Percentiles rank a stretch among this genome's conserved stretches.
Conservation (phyloP, 2,329 filamentous ascomycete species). For the Talaromyces sp. region DNA sequence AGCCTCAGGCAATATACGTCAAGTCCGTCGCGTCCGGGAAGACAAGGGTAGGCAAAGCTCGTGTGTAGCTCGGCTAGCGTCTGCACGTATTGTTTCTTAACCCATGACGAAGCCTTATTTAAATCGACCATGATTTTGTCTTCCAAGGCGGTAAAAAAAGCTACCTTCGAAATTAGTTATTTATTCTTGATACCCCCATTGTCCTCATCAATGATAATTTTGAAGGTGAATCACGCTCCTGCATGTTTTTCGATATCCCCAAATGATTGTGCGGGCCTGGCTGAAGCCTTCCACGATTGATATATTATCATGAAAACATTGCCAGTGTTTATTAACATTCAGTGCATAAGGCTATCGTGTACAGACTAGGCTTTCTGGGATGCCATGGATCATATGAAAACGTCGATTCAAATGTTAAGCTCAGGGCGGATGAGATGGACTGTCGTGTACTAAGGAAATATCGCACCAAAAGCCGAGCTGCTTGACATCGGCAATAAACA, state of each 20-base stretch:
- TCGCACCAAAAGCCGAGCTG: background rate
- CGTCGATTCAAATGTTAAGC: background rate
- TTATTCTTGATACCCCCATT: background rate
- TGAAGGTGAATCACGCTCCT: background rate
- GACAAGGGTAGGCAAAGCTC: background rate
- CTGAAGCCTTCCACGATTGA: background rate
- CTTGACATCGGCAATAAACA: background rate
- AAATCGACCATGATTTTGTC: too few species aligned
- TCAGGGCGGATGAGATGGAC: background rate
- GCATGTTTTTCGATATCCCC: background rate
- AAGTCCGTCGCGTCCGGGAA: conserved; percentile 6
- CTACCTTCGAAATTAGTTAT: background rate
- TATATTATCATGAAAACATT: background rate
- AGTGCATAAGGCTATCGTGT: too few species aligned
- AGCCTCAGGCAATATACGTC: conserved; percentile 7
- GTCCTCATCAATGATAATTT: background rate
- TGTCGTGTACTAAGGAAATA: conserved; percentile 1
- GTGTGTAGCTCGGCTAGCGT: too few species aligned
- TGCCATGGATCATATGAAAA: background rate
- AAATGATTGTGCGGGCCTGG: background rate
- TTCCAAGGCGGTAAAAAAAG: too few species aligned
- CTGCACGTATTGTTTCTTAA: too few species aligned
- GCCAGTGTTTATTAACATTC: background rate
- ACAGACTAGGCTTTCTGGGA: too few species aligned
- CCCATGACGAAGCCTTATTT: too few species aligned